Conservation (phyloP, 2,329 filamentous ascomycete species). For the Colletotrichum trifolii region DNA sequence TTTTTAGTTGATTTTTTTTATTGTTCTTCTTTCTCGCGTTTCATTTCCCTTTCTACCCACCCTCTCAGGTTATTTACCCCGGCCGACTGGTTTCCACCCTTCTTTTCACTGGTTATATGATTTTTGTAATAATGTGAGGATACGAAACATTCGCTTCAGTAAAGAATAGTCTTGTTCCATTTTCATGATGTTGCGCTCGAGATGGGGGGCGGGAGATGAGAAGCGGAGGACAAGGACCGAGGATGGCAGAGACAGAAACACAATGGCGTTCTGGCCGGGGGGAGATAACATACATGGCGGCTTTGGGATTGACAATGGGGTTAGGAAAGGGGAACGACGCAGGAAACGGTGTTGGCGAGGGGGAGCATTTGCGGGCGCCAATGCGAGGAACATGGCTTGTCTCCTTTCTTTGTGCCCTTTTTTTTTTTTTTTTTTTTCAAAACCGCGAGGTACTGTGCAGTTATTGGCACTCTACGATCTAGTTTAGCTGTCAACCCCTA, state of each 20-base stretch:
- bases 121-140: conserved; percentile 32
- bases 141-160: conserved; percentile 34
- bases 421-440: background rate
- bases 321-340: too few relatives aligned
- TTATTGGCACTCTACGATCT: too few relatives aligned
- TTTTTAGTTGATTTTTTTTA: conserved; percentile 35
- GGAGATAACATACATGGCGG: too few relatives aligned
- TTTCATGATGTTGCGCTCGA: background rate
- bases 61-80: conserved; percentile 5
- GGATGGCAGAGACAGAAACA: background rate
- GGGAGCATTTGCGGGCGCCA: conserved; percentile 20
- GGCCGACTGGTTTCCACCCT: conserved; percentile 6
- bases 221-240: background rate
- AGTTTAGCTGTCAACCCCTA: too few relatives aligned
- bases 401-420: conserved; percentile 1
- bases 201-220: background rate
- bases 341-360: background rate
- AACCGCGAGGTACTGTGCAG: background rate
- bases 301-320: too few relatives aligned
- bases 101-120: conserved; percentile 27
- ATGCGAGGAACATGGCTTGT: conserved; percentile 23
- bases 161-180: conserved; percentile 19
- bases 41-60: background rate
- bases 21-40: conserved; percentile 33
- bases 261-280: background rate